These are phyloP conservation scores for Hortaea sp. DNA, from an alignment of 2,329 filamentous ascomycete species.

Conservation along the genomic window DNA sequence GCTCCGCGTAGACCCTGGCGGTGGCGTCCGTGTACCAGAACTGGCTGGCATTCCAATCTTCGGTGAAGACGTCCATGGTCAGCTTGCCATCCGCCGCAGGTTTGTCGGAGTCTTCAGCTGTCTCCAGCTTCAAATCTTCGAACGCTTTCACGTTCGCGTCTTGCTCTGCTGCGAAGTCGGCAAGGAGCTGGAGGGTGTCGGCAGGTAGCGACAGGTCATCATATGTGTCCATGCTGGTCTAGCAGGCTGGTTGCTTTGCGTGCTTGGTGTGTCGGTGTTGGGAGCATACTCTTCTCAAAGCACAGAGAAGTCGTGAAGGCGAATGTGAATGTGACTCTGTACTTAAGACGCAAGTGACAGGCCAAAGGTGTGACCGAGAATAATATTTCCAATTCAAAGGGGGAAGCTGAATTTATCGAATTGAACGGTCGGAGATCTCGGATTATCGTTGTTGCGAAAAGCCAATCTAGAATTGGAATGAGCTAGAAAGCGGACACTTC, in stretches of 20 bases:
- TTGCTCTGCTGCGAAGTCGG: slow-evolving; percentile 64
- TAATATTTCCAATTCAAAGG: too few relatives aligned
- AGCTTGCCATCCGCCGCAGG: slow-evolving; percentile 23
- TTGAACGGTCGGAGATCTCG: too few relatives aligned
- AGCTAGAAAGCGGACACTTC: too few relatives aligned
- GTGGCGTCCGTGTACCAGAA: slow-evolving; percentile 73
- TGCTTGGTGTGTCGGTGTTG: neutral
- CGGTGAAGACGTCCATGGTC: slow-evolving; percentile 61
- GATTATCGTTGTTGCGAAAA: too few relatives aligned
- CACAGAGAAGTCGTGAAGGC: too few relatives aligned
- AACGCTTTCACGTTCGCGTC: slow-evolving; percentile 58
- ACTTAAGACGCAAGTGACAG: too few relatives aligned
- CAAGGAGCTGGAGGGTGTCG: slow-evolving; percentile 56
- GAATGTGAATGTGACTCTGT: too few relatives aligned
- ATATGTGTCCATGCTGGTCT: slow-evolving; percentile 2
- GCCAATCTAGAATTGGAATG: too few relatives aligned
- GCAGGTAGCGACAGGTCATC: slow-evolving; percentile 46
- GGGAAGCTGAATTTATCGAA: too few relatives aligned
- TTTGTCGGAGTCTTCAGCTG: slow-evolving; percentile 45
- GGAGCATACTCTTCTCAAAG: neutral
- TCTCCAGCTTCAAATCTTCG: slow-evolving; percentile 53
- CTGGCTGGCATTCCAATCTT: slow-evolving; percentile 76
- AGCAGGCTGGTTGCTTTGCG: neutral
- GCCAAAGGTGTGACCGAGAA: too few relatives aligned
- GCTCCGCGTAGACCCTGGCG: slow-evolving; percentile 51